Evolutionary conservation across 345 rosid genomes (phyloP).

Genomic region (Citropsis articulata): DNA sequence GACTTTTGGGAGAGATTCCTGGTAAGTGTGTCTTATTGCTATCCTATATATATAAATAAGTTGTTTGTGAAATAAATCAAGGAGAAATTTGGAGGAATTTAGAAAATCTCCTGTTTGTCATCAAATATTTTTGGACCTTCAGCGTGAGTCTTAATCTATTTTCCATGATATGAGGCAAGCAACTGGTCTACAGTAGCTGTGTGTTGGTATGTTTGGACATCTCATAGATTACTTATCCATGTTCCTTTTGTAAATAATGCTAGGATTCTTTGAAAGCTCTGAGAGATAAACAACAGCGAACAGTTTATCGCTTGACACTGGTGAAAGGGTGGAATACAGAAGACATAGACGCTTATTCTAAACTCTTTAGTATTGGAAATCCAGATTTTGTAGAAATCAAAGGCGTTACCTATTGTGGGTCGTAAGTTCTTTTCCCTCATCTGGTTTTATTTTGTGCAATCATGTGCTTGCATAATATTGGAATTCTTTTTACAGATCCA

Average conservation of each 20-base stretch:
- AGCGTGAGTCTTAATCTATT: neutral
- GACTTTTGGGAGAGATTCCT: conserved; percentile 97
- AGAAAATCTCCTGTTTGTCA: neutral
- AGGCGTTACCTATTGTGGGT: conserved; percentile 96
- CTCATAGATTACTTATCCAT: neutral
- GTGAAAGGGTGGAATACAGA: conserved; percentile 98
- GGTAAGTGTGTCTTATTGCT: conserved; percentile 42
- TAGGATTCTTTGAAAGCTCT: conserved; percentile 90
- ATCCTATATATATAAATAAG: neutral
- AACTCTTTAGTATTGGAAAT: conserved; percentile 79
- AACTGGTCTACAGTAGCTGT: neutral
- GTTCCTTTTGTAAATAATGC: neutral
- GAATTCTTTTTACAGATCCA: conserved; percentile 49
- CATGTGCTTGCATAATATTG: conserved; percentile 15
- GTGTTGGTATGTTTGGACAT: neutral
- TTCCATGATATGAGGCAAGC: neutral
- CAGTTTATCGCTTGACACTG: conserved; percentile 87
- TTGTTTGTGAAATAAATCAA: neutral
- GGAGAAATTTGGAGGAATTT: neutral
- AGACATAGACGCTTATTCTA: conserved; percentile 80
- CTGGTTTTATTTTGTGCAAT: neutral
- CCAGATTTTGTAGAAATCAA: conserved; percentile 98
- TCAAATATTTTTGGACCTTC: neutral
- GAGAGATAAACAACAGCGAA: conserved; percentile 77
- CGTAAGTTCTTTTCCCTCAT: conserved; percentile 43